phyloP scores from a whole-genome alignment of 352 stramenopile species.

The Phytophthora pini region DNA sequence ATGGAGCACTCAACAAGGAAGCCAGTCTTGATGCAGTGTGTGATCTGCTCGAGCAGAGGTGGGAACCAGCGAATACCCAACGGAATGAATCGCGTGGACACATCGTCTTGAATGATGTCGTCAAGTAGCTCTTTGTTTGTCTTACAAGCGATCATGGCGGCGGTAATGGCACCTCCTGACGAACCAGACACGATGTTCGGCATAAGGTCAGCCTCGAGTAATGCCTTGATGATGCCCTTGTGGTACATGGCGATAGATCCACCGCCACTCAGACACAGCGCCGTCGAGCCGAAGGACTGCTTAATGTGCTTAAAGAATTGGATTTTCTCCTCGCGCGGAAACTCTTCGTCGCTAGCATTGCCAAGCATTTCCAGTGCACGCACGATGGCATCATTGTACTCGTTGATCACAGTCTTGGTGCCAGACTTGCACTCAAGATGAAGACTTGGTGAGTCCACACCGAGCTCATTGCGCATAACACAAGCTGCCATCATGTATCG shows the following conservation, averaged over 20 bases:
- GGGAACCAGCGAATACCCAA: conserved; percentile 84
- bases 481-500: conserved; percentile 73
- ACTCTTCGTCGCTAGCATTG: conserved; percentile 29
- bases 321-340: conserved; percentile 32
- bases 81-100: conserved; percentile 61
- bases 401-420: conserved; percentile 68
- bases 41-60: conserved; percentile 84
- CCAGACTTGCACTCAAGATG: conserved; percentile 68
- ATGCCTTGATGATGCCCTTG: conserved; percentile 92
- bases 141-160: conserved; percentile 87
- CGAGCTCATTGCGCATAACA: conserved; percentile 72
- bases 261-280: conserved; percentile 93
- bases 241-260: conserved; percentile 96
- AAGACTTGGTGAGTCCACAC: conserved; percentile 59
- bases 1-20: conserved; percentile 89
- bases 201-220: conserved; percentile 89
- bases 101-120: conserved; percentile 61
- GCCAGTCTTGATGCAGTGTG: conserved; percentile 90
- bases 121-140: conserved; percentile 87
- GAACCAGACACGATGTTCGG: conserved; percentile 95
- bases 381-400: conserved; percentile 56
- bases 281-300: conserved; percentile 90
- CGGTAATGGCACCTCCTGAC: conserved; percentile 92
- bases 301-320: conserved; percentile 70
- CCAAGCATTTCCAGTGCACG: conserved; percentile 55